These are phyloP conservation scores for Leucocoprinus leucothites DNA, from an alignment of 768 basidiomycete genomes.

Conservation along the genomic window DNA sequence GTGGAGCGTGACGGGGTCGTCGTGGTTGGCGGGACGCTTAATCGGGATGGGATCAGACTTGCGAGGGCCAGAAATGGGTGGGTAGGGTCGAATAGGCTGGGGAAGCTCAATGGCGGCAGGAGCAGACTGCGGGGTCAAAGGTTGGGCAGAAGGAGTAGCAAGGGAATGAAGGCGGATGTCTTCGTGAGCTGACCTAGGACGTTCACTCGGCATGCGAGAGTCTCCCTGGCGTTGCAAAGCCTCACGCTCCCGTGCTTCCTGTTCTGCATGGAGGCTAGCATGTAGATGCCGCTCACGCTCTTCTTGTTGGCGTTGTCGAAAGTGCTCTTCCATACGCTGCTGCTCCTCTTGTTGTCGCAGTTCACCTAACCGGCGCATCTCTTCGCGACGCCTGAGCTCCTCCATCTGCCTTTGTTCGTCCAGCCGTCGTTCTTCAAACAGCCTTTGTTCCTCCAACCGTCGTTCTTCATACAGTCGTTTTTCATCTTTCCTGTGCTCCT, in stretches of 20 bases:
- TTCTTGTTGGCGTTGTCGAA: not conserved
- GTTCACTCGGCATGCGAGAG: not conserved
- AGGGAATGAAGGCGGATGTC: slow-evolving; percentile 10
- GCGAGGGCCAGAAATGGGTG: slow-evolving; percentile 15
- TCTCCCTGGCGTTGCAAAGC: slow-evolving; percentile 21
- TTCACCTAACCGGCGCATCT: slow-evolving; percentile 11
- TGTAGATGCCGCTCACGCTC: slow-evolving; percentile 13
- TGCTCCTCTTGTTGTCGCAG: slow-evolving; percentile 16
- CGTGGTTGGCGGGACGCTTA: slow-evolving; percentile 14
- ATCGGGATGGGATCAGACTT: slow-evolving; percentile 19
- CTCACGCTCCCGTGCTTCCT: slow-evolving; percentile 17
- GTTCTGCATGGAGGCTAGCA: slow-evolving; percentile 22
- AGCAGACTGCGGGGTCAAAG: slow-evolving; percentile 12
- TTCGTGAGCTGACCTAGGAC: slow-evolving; percentile 1
- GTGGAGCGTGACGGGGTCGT: slow-evolving; percentile 17
- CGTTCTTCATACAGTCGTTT: slow-evolving; percentile 10
- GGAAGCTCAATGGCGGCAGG: slow-evolving; percentile 20
- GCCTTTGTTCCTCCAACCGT: slow-evolving; percentile 1
- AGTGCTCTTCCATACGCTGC: slow-evolving; percentile 18
- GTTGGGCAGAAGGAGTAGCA: slow-evolving; percentile 2
- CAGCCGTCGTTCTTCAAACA: slow-evolving; percentile 4
- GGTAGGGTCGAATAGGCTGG: slow-evolving; percentile 9
- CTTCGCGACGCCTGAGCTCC: slow-evolving; percentile 4
- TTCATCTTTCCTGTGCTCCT: slow-evolving; percentile 6
- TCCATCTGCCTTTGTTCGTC: not conserved